Evolutionary conservation across 495 filamentous ascomycete species (phyloP).

Genomic region (Pseudoneurospora amorphoporcata): DNA sequence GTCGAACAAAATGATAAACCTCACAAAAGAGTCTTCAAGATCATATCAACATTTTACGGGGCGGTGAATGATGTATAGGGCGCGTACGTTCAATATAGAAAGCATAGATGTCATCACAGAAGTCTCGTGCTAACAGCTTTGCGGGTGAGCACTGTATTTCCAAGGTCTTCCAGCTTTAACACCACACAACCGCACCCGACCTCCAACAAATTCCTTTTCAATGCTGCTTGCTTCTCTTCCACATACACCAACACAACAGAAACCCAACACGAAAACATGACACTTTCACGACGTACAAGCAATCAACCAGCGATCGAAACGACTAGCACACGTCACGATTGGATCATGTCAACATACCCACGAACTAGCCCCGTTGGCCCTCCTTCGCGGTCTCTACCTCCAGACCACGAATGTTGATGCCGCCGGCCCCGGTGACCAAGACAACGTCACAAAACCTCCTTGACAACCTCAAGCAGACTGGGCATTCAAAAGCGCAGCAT

Average conservation of each 20-base stretch:
- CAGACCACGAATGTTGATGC: not conserved
- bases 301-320: not conserved
- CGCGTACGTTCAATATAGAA: too few relatives aligned
- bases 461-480: not conserved
- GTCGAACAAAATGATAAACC: too few relatives aligned
- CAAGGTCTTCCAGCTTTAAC: not conserved
- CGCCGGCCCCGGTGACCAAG: not conserved
- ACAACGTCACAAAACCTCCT: not conserved
- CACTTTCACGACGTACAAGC: not conserved
- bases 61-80: too few relatives aligned
- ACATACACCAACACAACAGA: too few relatives aligned
- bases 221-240: too few relatives aligned
- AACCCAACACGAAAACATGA: not conserved
- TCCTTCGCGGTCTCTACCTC: not conserved
- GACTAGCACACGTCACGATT: not conserved
- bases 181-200: not conserved
- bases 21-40: too few relatives aligned
- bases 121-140: not conserved
- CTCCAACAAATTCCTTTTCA: not conserved
- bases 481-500: slow-evolving; percentile 1
- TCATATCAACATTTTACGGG: too few relatives aligned
- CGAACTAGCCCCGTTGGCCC: too few relatives aligned
- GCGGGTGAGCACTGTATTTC: not conserved
- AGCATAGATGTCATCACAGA: not conserved
- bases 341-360: too few relatives aligned